Percentiles rank a stretch among this genome's conserved stretches.
phyloP scores from a whole-genome alignment of 2,329 filamentous ascomycete genomes.

The Emericellopsis cladophorae region DNA sequence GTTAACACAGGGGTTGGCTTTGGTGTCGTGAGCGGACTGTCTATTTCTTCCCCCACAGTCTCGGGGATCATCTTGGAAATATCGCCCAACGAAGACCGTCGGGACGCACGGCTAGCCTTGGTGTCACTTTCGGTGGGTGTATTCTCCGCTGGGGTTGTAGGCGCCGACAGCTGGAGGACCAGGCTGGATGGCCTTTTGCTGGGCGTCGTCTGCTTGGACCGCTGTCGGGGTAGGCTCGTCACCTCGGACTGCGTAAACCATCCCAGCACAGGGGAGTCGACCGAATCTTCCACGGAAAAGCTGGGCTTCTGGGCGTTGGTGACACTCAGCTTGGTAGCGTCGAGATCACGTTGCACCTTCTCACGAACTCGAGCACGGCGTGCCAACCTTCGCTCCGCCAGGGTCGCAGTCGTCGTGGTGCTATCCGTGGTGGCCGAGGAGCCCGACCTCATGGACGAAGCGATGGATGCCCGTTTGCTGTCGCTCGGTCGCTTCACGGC shows the following conservation, averaged over 20 bases:
- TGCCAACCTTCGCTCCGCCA: conserved; percentile 2
- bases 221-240: background rate
- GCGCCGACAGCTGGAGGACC: background rate
- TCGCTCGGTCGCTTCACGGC: background rate
- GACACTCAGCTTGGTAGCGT: background rate
- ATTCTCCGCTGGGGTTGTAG: background rate
- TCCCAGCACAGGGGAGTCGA: conserved; percentile 3
- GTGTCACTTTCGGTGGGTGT: background rate
- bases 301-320: background rate
- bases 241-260: conserved; percentile 1
- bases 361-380: conserved; percentile 1
- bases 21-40: background rate
- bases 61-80: conserved; percentile 1
- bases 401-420: background rate
- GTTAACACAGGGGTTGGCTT: background rate
- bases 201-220: background rate
- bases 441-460: background rate
- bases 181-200: background rate
- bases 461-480: background rate
- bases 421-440: background rate
- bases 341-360: conserved; percentile 3
- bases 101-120: background rate
- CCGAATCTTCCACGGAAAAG: background rate
- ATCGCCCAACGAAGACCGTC: background rate
- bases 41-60: conserved; percentile 1